Percentiles rank a stretch among this genome's conserved stretches.
phyloP scores from a whole-genome alignment of 140 eudicot genomes.

The Anethum foeniculum region DNA sequence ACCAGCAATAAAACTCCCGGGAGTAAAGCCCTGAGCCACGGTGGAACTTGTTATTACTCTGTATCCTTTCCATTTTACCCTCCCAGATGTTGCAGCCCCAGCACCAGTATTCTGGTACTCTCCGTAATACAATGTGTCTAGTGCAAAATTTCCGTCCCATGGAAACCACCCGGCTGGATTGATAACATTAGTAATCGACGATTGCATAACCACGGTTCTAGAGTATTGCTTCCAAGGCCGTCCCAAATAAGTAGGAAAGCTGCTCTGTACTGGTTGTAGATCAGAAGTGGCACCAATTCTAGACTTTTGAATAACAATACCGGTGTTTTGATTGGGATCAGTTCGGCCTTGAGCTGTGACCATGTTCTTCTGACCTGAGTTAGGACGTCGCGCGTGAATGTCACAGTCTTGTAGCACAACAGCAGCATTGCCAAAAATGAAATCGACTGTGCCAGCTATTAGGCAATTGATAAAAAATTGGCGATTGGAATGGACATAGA shows the following conservation, averaged over 20 bases:
- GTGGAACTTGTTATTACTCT: constrained; percentile 47
- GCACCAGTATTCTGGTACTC: constrained; percentile 68
- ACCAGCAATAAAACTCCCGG: constrained; percentile 52
- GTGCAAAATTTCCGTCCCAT: constrained; percentile 58
- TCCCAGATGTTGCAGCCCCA: constrained; percentile 49
- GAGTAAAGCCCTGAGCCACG: constrained; percentile 50
- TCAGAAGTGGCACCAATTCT: constrained; percentile 66
- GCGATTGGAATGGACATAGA: constrained; percentile 72
- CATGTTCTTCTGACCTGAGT: constrained; percentile 55
- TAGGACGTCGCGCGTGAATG: constrained; percentile 69
- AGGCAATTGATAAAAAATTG: constrained; percentile 54
- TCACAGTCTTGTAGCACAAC: constrained; percentile 64
- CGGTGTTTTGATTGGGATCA: constrained; percentile 75
- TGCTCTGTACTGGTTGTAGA: constrained; percentile 37
- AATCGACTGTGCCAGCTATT: constrained; percentile 62
- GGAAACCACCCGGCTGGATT: constrained; percentile 66
- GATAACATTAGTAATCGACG: constrained; percentile 38
- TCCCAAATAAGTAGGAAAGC: constrained; percentile 57
- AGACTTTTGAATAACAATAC: constrained; percentile 64
- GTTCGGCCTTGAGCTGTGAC: constrained; percentile 71
- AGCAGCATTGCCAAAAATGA: constrained; percentile 68
- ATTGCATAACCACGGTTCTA: constrained; percentile 67
- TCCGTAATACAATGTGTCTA: constrained; percentile 44
- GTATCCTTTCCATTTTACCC: constrained; percentile 67
- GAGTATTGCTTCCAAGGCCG: constrained; percentile 76